phyloP scores from a whole-genome alignment of 2,329 filamentous ascomycete species.

The Ceratocystis alfenasii region DNA sequence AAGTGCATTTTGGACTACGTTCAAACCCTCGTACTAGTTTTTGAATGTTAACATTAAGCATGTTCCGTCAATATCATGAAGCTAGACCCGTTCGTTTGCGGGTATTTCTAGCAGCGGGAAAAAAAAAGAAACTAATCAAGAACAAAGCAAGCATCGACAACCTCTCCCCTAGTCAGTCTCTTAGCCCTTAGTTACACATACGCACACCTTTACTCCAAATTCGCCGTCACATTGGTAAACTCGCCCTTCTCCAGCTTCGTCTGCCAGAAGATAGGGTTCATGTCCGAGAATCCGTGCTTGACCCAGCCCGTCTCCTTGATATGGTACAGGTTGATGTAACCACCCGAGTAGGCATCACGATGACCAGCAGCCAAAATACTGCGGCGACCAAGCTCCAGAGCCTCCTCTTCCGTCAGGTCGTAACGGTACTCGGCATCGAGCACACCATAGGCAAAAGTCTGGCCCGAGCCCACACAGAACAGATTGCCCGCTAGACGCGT shows the following conservation, averaged over 20 bases:
- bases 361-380: constrained; percentile 95
- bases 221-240: constrained; percentile 86
- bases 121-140: constrained; percentile 10
- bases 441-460: constrained; percentile 98
- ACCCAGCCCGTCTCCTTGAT: constrained; percentile 99
- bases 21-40: not conserved
- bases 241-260: constrained; percentile 97
- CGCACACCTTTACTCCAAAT: constrained; percentile 42
- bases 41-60: constrained; percentile 19
- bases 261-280: constrained; percentile 99
- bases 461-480: constrained; percentile 95
- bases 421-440: constrained; percentile 91
- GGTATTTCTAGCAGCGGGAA: constrained; percentile 13
- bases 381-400: constrained; percentile 76
- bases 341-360: constrained; percentile 95
- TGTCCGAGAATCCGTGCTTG: constrained; percentile 96
- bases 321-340: constrained; percentile 97
- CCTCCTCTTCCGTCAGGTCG: constrained; percentile 75
- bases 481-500: constrained; percentile 86
- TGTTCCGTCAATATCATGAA: constrained; percentile 20
- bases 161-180: not conserved
- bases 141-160: constrained; percentile 11
- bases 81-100: constrained; percentile 17
- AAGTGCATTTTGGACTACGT: not conserved
- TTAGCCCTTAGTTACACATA: constrained; percentile 2